Evolutionary conservation across 73 alveolate genomes (phyloP).

Genomic region (Paramecium primaurelia): DNA sequence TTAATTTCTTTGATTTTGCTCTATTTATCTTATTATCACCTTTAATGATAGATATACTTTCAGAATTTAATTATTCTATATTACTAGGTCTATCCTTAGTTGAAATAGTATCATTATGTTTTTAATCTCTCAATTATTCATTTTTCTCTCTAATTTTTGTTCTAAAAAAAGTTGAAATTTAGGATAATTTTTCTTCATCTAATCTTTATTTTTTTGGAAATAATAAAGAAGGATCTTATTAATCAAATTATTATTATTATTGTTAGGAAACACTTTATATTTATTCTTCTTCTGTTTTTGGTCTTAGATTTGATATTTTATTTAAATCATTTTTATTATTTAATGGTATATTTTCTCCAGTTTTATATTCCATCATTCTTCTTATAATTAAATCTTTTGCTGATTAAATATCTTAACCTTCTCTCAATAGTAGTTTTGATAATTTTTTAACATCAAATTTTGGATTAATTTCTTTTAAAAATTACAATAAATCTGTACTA

Average conservation of each 20-base stretch:
- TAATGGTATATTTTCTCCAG: neutral
- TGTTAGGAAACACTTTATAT: neutral
- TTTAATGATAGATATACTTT: neutral
- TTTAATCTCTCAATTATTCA: neutral
- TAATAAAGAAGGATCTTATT: neutral
- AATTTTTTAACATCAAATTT: conserved; percentile 8
- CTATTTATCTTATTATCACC: neutral
- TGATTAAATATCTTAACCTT: conserved; percentile 16
- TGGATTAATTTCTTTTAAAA: conserved; percentile 22
- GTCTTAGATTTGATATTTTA: neutral
- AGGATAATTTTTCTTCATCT: neutral
- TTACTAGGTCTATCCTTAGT: neutral
- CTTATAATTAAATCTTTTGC: conserved; percentile 4
- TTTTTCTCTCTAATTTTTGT: neutral
- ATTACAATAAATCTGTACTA: neutral
- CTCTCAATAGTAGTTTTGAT: neutral
- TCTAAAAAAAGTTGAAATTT: neutral
- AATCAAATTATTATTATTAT: neutral
- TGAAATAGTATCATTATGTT: neutral
- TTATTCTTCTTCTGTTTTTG: conserved; percentile 22
- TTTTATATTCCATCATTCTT: conserved; percentile 40
- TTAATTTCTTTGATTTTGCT: neutral
- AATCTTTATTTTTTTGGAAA: neutral
- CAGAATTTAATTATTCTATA: neutral
- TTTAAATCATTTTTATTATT: neutral